Evolutionary conservation across 306 rosid species (phyloP).

Genomic region (Fragaria ananassa): DNA sequence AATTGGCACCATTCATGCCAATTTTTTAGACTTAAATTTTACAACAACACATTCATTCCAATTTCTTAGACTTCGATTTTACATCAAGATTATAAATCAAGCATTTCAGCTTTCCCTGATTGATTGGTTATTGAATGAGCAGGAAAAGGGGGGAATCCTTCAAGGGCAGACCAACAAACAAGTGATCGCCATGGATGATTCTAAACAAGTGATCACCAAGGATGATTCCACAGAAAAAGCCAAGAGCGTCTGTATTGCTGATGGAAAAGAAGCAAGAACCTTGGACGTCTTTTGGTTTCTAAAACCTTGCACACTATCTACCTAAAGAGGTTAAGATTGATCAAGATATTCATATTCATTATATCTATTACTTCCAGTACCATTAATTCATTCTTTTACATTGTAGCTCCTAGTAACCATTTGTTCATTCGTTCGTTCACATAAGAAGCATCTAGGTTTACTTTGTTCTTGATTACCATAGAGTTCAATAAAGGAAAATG

Average conservation of each 20-base stretch:
- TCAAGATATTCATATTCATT: not conserved
- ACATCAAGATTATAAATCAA: not conserved
- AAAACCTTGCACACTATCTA: conserved; percentile 81
- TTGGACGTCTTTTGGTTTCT: conserved; percentile 92
- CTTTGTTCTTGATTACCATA: not conserved
- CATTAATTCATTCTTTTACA: conserved; percentile 7
- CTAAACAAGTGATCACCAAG: conserved; percentile 10
- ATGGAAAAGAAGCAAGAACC: conserved; percentile 63
- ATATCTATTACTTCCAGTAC: not conserved
- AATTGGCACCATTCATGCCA: not conserved
- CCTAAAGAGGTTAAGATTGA: conserved; percentile 27
- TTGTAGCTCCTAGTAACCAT: conserved; percentile 20
- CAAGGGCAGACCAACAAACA: conserved; percentile 51
- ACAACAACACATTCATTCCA: not conserved
- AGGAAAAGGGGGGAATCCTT: conserved; percentile 72
- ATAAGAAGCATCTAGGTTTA: not conserved
- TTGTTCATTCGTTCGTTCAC: conserved; percentile 8
- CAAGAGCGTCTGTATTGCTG: conserved; percentile 39
- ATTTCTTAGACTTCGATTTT: not conserved
- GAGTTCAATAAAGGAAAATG: conserved; percentile 26
- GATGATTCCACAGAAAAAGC: conserved; percentile 40
- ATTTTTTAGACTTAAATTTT: not conserved
- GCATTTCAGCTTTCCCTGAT: not conserved
- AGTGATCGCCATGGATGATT: conserved; percentile 24
- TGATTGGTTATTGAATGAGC: not conserved